Evolutionary conservation across 495 filamentous ascomycete species (phyloP), one percentile per base, ranked within the genome.

Genomic region (Penicillium ochrochloron): DNA sequence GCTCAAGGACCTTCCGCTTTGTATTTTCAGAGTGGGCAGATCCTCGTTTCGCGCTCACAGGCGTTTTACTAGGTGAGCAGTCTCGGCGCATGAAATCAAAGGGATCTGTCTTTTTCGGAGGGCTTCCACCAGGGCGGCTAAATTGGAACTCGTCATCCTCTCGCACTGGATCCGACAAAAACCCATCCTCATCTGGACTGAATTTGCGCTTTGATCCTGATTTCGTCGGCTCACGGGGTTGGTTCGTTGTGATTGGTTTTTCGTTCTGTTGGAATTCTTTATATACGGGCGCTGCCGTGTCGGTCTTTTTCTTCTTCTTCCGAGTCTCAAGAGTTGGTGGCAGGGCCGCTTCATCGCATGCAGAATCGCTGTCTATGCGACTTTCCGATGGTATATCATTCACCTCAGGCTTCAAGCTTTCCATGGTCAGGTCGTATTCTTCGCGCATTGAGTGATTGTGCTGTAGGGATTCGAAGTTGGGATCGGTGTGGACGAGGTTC

Each of bases 141-240:
- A 84, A 88, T 59, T 83, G 77, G 66, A 88, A 88, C 51, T 76
- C 78, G 53, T 79, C 82, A 23, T 79, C 80, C 37, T 76, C 74
- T 21, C 60, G 64, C 25, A 70, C 62, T 10, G 58, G 19, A 46
- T 65, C 68, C 35, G 72, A 63, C 51, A 56, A 60, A 51, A 71
- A 68, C 31, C 34, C 73, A 19, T 83, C 78, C 21, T 86, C 82
- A 19, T 89, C 84, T 6, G 82, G 78, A 63, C 78, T 85, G 31
- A 90, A 81, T 70, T 90, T 90, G 37, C 88, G 75, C 72, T 91
- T 91, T 3, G 85, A 81, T 15, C 84, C 86, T 19, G 80, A 80
- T 55, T 81, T 83, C 1, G 80, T 61, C 15, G 59, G 41, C 31
- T 64, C 56, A 55, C 19, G 51, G 6, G 61, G 14, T 19, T 64